phyloP scores from a whole-genome alignment of 2,329 filamentous ascomycete genomes.

The Scorias spongiosa region DNA sequence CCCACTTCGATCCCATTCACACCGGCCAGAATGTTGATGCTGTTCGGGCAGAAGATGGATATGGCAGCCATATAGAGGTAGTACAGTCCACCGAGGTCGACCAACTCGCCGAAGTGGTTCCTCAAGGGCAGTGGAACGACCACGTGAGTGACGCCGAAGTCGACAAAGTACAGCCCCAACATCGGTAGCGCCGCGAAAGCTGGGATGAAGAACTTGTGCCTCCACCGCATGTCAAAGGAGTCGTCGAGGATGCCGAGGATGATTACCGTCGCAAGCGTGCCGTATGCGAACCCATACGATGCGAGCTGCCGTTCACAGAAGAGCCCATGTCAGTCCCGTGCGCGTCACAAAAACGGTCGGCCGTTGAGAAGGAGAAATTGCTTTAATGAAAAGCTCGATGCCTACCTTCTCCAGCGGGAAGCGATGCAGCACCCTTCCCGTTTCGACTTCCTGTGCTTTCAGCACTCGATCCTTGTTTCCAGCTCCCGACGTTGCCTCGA shows the following conservation, averaged over 20 bases:
- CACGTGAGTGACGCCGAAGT: conserved; percentile 92
- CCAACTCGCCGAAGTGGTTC: conserved; percentile 66
- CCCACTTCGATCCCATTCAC: conserved; percentile 96
- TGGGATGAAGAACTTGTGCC: conserved; percentile 96
- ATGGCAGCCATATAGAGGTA: conserved; percentile 95
- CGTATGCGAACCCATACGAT: conserved; percentile 84
- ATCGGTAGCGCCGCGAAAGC: conserved; percentile 86
- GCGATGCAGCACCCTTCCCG: conserved; percentile 70
- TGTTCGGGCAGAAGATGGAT: conserved; percentile 95
- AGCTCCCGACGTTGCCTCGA: conserved; percentile 82
- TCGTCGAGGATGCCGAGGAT: conserved; percentile 91
- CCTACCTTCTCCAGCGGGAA: conserved; percentile 87
- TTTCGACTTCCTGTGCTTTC: conserved; percentile 57
- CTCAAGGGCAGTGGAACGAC: conserved; percentile 79
- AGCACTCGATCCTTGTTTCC: conserved; percentile 79
- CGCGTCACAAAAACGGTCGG: neutral
- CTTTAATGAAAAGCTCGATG: conserved; percentile 3
- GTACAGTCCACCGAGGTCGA: conserved; percentile 65
- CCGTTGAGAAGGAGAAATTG: neutral
- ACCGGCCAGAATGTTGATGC: conserved; percentile 99
- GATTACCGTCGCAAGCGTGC: conserved; percentile 79
- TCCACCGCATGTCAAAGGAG: conserved; percentile 95
- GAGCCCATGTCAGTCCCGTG: neutral
- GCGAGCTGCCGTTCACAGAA: conserved; percentile 47
- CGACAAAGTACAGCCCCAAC: conserved; percentile 93